Evolutionary conservation across 495 filamentous ascomycete genomes (phyloP).

Genomic region (Talaromyces thailandensis): DNA sequence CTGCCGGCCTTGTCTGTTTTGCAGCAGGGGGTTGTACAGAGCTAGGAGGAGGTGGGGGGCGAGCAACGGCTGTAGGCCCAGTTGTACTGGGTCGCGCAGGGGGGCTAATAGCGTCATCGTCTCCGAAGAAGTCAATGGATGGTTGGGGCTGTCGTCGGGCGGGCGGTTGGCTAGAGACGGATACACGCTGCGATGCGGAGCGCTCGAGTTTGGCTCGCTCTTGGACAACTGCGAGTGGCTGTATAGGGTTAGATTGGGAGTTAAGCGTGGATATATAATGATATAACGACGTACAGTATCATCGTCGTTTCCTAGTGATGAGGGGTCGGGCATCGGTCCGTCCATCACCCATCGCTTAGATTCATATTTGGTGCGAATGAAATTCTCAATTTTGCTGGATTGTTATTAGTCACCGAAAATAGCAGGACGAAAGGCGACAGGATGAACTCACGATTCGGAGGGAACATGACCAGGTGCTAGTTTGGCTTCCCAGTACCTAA

Average conservation of each 20-base stretch:
- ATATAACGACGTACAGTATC: conserved; percentile 49
- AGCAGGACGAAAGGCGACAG: not conserved
- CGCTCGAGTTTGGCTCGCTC: conserved; percentile 63
- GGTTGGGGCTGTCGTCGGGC: conserved; percentile 30
- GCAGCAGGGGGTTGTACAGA: conserved; percentile 49
- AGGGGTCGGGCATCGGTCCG: conserved; percentile 82
- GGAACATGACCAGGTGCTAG: conserved; percentile 86
- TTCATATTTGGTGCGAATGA: conserved; percentile 97
- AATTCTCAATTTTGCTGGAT: conserved; percentile 89
- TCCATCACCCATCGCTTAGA: conserved; percentile 98
- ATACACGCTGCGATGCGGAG: conserved; percentile 36
- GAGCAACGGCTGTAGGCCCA: conserved; percentile 42
- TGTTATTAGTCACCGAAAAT: conserved; percentile 4
- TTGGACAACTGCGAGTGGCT: conserved; percentile 66
- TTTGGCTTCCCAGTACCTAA: conserved; percentile 93
- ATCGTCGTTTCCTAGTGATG: conserved; percentile 70
- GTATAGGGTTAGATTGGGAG: conserved; percentile 14
- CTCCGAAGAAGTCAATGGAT: conserved; percentile 55
- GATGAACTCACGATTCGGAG: conserved; percentile 63
- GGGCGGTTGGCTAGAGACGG: conserved; percentile 31
- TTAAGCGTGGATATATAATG: not conserved
- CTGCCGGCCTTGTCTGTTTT: conserved; percentile 61
- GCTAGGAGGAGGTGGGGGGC: conserved; percentile 54
- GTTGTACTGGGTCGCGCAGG: conserved; percentile 59
- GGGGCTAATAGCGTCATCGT: conserved; percentile 44